Conservation (phyloP, 345 rosid species). For the Cochlearia excelsa region DNA sequence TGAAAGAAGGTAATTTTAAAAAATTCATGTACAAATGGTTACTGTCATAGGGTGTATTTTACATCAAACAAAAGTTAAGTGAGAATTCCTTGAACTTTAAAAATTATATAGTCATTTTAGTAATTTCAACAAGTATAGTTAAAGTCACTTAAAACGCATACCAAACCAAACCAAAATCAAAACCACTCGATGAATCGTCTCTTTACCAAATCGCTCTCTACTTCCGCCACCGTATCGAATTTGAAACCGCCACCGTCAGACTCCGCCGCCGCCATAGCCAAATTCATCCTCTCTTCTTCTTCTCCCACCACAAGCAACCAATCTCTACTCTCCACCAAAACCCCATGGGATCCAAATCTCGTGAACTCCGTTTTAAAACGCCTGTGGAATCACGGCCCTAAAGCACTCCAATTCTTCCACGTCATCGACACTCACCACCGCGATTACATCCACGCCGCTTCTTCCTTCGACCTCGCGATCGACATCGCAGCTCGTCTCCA, state of each 20-base stretch:
- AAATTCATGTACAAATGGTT: no score
- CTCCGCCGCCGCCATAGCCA: constrained; percentile 34
- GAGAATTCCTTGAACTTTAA: no score
- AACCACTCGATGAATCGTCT: constrained; percentile 28
- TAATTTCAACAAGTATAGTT: no score
- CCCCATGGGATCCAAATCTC: constrained; percentile 60
- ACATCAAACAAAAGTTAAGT: no score
- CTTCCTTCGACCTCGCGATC: constrained; percentile 81
- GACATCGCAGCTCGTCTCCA: constrained; percentile 82
- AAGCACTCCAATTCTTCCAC: constrained; percentile 73
- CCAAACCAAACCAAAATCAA: background rate
- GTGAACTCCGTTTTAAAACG: constrained; percentile 64
- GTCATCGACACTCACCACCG: constrained; percentile 53
- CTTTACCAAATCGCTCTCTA: constrained; percentile 18
- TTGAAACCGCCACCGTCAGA: constrained; percentile 29
- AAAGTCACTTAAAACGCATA: background rate
- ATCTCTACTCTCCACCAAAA: constrained; percentile 42
- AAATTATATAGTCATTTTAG: no score
- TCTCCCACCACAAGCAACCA: constrained; percentile 34
- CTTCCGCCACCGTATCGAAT: constrained; percentile 23
- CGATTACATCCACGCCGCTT: constrained; percentile 46
- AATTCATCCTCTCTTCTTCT: constrained; percentile 43
- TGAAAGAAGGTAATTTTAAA: no score
- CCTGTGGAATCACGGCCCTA: constrained; percentile 85
- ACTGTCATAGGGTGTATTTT: no score